These are phyloP conservation scores for Phymatotrichopsis omnivora DNA, from an alignment of 2,329 filamentous ascomycete genomes.

Conservation along the genomic window DNA sequence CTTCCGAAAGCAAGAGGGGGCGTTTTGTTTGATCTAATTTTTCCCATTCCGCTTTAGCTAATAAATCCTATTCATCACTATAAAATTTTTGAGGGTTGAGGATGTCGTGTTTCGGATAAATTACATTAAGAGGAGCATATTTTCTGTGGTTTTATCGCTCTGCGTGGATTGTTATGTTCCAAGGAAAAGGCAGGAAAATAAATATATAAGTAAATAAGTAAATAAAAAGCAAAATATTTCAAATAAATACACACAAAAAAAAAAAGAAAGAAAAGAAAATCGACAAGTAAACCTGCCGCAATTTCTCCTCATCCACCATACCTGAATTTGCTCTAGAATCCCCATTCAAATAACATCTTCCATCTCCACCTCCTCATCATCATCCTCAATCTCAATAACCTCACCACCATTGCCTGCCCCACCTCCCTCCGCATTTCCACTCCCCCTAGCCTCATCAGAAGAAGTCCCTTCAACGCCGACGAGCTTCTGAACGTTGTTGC, in stretches of 20 bases:
- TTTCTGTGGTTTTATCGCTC: no score
- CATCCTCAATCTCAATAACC: conserved; percentile 47
- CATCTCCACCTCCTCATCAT: conserved; percentile 62
- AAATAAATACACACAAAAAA: background rate
- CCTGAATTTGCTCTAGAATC: background rate
- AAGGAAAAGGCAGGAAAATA: background rate
- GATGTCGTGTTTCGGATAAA: no score
- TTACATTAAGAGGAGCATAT: no score
- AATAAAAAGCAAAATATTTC: background rate
- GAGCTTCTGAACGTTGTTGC: conserved; percentile 44
- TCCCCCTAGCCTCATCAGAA: no score
- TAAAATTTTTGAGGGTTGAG: no score
- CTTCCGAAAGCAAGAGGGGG: no score
- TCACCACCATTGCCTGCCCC: conserved; percentile 44
- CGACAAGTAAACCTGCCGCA: background rate
- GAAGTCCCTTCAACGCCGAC: conserved; percentile 39
- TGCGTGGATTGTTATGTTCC: no score
- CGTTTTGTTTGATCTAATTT: no score
- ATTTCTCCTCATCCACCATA: background rate
- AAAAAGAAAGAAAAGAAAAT: background rate
- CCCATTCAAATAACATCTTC: conserved; percentile 53
- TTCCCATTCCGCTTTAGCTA: no score
- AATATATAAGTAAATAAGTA: background rate
- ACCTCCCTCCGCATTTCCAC: conserved; percentile 40
- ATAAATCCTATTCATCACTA: no score